Percentiles rank a stretch among this genome's conserved stretches.
These are phyloP conservation scores for Carex scoparia DNA, from an alignment of 176 grass and related monocot species.

Conservation along the genomic window DNA sequence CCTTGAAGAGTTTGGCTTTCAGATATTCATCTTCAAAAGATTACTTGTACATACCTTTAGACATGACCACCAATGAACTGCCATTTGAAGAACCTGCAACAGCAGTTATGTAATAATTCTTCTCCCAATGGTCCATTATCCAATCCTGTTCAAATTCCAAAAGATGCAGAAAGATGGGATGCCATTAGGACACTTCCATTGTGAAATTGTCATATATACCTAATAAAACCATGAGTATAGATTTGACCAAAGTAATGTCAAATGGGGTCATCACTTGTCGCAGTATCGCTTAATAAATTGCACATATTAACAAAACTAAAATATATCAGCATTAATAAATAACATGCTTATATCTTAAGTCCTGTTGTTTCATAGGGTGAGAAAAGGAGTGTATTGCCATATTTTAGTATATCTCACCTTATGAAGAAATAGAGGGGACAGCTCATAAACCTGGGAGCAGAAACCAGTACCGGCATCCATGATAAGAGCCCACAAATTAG, in stretches of 20 bases:
- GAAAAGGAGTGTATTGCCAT: slow-evolving; percentile 7
- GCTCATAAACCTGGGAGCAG: slow-evolving; percentile 71
- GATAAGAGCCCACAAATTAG: slow-evolving; percentile 78
- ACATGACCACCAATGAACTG: slow-evolving; percentile 85
- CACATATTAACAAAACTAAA: not conserved
- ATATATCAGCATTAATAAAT: not conserved
- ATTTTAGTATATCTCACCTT: slow-evolving; percentile 49
- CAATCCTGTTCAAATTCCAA: slow-evolving; percentile 52
- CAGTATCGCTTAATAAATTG: not conserved
- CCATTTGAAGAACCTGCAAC: slow-evolving; percentile 84
- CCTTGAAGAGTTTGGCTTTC: not conserved
- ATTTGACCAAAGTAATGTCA: not conserved
- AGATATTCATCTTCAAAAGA: not conserved
- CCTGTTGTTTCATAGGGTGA: not conserved
- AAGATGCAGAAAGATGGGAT: slow-evolving; percentile 1
- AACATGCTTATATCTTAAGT: not conserved
- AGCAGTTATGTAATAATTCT: slow-evolving; percentile 85
- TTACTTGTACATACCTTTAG: slow-evolving; percentile 62
- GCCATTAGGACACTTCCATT: not conserved
- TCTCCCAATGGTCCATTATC: slow-evolving; percentile 95
- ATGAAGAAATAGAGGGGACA: slow-evolving; percentile 64
- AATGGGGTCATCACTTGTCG: not conserved
- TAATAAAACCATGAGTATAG: not conserved
- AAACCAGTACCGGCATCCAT: slow-evolving; percentile 83
- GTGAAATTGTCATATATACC: not conserved